phyloP scores from a whole-genome alignment of 2,329 filamentous ascomycete genomes.

The Westerdykella aurantiaca region DNA sequence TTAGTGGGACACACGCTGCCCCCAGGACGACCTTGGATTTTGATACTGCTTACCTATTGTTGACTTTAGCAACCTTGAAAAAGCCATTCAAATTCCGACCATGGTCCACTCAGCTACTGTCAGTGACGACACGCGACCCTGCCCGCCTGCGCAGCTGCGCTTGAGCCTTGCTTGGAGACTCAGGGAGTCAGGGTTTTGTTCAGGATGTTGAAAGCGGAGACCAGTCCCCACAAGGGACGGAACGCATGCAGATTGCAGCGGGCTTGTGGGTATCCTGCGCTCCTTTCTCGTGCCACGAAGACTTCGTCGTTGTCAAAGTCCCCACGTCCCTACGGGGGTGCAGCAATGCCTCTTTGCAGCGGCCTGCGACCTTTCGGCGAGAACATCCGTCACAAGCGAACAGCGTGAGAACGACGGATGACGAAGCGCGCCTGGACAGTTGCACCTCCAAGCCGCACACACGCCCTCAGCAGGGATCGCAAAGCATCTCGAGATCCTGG shows the following conservation, averaged over 20 bases:
- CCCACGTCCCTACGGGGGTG: constrained; percentile 2
- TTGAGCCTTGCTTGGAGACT: too few species aligned
- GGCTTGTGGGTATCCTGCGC: constrained; percentile 9
- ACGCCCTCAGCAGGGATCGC: constrained; percentile 7
- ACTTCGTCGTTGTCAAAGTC: constrained; percentile 1
- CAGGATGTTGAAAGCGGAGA: too few species aligned
- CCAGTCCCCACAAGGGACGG: neutral
- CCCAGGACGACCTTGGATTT: constrained; percentile 17
- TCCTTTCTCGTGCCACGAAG: constrained; percentile 10
- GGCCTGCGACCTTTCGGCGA: too few species aligned
- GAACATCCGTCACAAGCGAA: constrained; percentile 9
- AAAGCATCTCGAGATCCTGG: constrained; percentile 27
- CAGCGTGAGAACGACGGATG: constrained; percentile 7
- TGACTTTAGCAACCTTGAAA: constrained; percentile 14
- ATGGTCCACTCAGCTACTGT: constrained; percentile 12
- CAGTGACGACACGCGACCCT: constrained; percentile 23
- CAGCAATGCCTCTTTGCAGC: too few species aligned
- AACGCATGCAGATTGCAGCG: neutral
- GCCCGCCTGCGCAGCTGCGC: constrained; percentile 15
- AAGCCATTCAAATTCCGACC: constrained; percentile 26
- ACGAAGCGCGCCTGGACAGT: constrained; percentile 13
- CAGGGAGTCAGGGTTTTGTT: too few species aligned
- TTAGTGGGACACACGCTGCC: constrained; percentile 7
- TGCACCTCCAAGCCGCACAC: constrained; percentile 25
- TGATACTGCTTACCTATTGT: constrained; percentile 16